Evolutionary conservation across 2,329 filamentous ascomycete species (phyloP).

Genomic region (Lachnellula hyalina): DNA sequence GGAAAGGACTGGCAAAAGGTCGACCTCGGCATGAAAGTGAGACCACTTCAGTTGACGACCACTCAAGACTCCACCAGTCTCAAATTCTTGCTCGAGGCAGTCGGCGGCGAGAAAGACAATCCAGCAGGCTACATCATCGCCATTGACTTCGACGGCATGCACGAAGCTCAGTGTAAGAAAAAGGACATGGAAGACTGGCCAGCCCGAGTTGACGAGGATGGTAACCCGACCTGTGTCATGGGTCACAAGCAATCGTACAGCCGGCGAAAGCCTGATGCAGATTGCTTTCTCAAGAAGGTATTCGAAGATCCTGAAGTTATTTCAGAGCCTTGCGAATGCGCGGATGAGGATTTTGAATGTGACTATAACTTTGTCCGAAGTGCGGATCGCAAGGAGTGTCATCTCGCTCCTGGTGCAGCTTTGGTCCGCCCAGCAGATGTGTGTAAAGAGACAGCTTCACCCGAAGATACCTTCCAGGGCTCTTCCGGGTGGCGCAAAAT

Average conservation of each 20-base stretch:
- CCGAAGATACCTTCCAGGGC: conserved; percentile 66
- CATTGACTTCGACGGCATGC: conserved; percentile 77
- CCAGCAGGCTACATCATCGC: conserved; percentile 60
- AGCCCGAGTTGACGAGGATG: conserved; percentile 74
- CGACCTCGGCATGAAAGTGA: conserved; percentile 65
- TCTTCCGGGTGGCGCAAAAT: conserved; percentile 91
- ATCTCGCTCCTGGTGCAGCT: conserved; percentile 46
- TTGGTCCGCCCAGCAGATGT: conserved; percentile 63
- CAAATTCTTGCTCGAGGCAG: conserved; percentile 77
- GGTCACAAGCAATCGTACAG: conserved; percentile 86
- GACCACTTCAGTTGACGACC: conserved; percentile 72
- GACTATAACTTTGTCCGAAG: conserved; percentile 82
- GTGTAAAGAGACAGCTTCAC: conserved; percentile 50
- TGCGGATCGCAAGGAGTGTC: conserved; percentile 64
- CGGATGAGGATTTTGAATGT: conserved; percentile 85
- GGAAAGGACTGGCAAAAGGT: conserved; percentile 75
- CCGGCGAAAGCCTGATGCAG: conserved; percentile 77
- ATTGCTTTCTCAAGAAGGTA: conserved; percentile 83
- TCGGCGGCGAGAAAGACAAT: conserved; percentile 43
- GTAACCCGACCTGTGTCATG: conserved; percentile 86
- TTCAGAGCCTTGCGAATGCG: conserved; percentile 74
- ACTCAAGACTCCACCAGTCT: conserved; percentile 88
- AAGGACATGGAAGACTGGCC: conserved; percentile 89
- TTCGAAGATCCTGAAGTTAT: conserved; percentile 73
- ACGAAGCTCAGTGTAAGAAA: conserved; percentile 71